phyloP scores from a whole-genome alignment of 179 eudicot species.

The Actinidia arguta region DNA sequence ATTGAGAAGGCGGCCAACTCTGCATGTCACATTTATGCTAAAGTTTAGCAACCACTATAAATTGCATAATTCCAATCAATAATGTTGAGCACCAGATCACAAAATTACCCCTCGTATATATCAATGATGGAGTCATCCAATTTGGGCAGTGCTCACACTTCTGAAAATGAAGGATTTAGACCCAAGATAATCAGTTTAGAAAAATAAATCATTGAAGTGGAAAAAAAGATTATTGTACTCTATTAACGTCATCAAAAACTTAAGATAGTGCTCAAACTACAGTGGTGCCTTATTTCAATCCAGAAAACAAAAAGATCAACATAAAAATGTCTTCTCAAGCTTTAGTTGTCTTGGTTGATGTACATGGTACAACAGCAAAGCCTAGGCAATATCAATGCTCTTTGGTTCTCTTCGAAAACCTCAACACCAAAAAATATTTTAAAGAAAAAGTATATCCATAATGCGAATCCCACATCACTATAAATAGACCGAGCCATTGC shows the following conservation, averaged over 20 bases:
- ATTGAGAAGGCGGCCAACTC: conserved; percentile 80
- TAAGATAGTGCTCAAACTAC: not conserved
- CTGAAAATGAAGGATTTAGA: conserved; percentile 36
- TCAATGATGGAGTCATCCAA: conserved; percentile 73
- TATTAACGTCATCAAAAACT: not conserved
- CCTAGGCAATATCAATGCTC: not conserved
- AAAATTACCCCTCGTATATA: conserved; percentile 75
- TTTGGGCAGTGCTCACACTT: conserved; percentile 53
- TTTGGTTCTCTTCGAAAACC: not conserved
- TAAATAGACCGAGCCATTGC: not conserved
- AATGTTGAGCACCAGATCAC: not conserved
- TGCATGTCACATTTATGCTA: conserved; percentile 33
- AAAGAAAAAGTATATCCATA: not conserved
- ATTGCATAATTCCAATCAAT: not conserved
- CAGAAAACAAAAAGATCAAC: not conserved
- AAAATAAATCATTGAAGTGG: no score
- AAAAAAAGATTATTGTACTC: not conserved
- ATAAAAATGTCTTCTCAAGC: no score
- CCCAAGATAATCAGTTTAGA: conserved; percentile 11
- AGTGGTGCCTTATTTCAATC: not conserved
- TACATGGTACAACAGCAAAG: not conserved
- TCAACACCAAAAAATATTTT: not conserved
- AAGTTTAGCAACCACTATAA: not conserved
- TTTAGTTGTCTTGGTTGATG: no score
- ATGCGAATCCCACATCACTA: not conserved